phyloP scores from a whole-genome alignment of 192 early-diverging fungal species.

The Neocallimastix lanati region DNA sequence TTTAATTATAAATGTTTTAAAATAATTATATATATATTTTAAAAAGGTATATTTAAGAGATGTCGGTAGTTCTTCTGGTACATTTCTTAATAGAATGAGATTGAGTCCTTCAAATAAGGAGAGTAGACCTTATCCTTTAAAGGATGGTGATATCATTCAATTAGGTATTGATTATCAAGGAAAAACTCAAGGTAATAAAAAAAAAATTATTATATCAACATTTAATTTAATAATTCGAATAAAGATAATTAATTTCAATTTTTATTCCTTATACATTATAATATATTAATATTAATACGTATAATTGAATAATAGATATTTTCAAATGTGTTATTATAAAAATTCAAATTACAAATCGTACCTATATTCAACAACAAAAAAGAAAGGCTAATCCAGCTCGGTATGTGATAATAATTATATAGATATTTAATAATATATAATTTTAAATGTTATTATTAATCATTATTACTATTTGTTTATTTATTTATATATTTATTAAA shows the following conservation, averaged over 20 bases:
- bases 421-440: no score
- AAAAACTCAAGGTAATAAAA: conserved; percentile 25
- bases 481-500: no score
- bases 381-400: conserved; percentile 30
- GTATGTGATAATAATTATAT: no score
- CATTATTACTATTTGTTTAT: no score
- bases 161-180: conserved; percentile 44
- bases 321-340: conserved; percentile 23
- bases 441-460: no score
- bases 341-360: conserved; percentile 26
- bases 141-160: conserved; percentile 34
- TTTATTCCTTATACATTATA: no score
- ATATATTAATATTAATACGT: no score
- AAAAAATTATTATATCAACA: no score
- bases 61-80: conserved; percentile 91
- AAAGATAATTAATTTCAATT: no score
- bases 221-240: no score
- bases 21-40: neutral
- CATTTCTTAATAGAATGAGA: conserved; percentile 90
- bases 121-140: conserved; percentile 53
- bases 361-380: conserved; percentile 20
- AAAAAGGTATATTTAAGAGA: conserved; percentile 76
- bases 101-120: conserved; percentile 71
- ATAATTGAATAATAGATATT: conserved; percentile 11
- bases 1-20: no score